A percentile compares a stretch with the other conserved stretches of the same genome.
Evolutionary conservation across 1,284 basidiomycete species (phyloP).

Genomic region (Fomitopsis betulina): DNA sequence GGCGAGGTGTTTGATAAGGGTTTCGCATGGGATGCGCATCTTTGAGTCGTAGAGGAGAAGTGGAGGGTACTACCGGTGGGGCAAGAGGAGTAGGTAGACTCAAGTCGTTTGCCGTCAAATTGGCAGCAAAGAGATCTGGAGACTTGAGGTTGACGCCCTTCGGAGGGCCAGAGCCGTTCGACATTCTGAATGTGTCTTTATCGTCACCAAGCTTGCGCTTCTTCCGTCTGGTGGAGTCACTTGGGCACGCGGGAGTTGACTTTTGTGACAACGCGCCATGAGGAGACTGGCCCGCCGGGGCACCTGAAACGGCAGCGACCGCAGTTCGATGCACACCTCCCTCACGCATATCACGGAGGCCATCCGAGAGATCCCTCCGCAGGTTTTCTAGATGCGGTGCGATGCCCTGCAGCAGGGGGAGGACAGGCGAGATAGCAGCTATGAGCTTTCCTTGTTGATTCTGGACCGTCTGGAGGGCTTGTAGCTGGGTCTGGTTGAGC

Average conservation of each 20-base stretch:
- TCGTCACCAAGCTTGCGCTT: slow-evolving; percentile 11
- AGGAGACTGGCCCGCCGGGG: neutral
- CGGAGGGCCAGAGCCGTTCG: neutral
- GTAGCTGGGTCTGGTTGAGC: slow-evolving; percentile 34
- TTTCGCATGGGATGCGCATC: neutral
- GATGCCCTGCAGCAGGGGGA: slow-evolving; percentile 53
- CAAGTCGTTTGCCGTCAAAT: neutral
- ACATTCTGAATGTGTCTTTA: neutral
- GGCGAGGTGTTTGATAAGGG: slow-evolving; percentile 3
- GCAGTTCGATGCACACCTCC: neutral
- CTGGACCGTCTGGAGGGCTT: slow-evolving; percentile 39
- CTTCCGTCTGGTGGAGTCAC: slow-evolving; percentile 1
- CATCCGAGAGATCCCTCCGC: slow-evolving; percentile 37
- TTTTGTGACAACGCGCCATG: neutral
- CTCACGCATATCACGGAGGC: slow-evolving; percentile 19
- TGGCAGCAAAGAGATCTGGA: neutral
- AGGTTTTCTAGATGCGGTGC: slow-evolving; percentile 52
- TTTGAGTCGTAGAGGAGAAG: neutral
- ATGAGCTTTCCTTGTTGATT: slow-evolving; percentile 51
- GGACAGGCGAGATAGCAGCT: slow-evolving; percentile 45
- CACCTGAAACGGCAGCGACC: neutral
- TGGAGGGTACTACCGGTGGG: neutral
- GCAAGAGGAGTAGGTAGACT: neutral
- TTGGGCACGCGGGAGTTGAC: neutral
- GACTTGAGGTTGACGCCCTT: no score